A percentile compares a stretch with the other conserved stretches of the same genome.
These are phyloP conservation scores for Xylaria sp. DNA, from an alignment of 2,329 filamentous ascomycete species.

Conservation along the genomic window DNA sequence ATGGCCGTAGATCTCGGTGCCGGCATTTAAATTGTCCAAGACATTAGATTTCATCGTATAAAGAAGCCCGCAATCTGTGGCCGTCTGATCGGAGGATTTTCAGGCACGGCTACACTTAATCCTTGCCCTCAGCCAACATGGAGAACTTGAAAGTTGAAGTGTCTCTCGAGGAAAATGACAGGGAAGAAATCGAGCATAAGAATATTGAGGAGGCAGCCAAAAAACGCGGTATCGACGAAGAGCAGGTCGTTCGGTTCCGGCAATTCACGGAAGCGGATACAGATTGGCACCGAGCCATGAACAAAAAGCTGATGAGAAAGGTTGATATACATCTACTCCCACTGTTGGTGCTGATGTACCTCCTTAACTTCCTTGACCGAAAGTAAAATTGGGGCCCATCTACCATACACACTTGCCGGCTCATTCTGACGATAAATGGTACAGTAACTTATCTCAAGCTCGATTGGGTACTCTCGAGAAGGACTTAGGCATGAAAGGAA, in stretches of 20 bases:
- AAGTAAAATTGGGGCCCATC: conserved; percentile 39
- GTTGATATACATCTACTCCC: conserved; percentile 63
- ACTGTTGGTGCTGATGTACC: conserved; percentile 64
- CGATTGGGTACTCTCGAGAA: conserved; percentile 62
- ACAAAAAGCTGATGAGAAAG: conserved; percentile 56
- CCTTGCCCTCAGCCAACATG: conserved; percentile 3
- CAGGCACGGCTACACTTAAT: neutral
- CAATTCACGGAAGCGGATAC: conserved; percentile 44
- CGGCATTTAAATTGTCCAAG: neutral
- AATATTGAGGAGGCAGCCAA: conserved; percentile 27
- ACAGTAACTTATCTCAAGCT: conserved; percentile 63
- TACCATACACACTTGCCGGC: neutral
- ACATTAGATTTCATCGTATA: neutral
- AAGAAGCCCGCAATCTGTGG: neutral
- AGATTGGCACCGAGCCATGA: conserved; percentile 46
- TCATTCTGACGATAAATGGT: conserved; percentile 14
- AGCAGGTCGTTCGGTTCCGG: conserved; percentile 40
- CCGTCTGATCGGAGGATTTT: neutral
- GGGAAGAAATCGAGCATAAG: conserved; percentile 26
- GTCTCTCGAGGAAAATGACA: conserved; percentile 17
- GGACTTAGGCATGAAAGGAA: conserved; percentile 64
- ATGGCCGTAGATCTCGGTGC: neutral
- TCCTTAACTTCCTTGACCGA: conserved; percentile 65
- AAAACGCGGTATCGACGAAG: conserved; percentile 40
- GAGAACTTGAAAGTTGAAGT: conserved; percentile 15